Evolutionary conservation across 768 basidiomycete species (phyloP), one percentile per base, ranked within the genome.

Genomic region (Agrocybe praecox): DNA sequence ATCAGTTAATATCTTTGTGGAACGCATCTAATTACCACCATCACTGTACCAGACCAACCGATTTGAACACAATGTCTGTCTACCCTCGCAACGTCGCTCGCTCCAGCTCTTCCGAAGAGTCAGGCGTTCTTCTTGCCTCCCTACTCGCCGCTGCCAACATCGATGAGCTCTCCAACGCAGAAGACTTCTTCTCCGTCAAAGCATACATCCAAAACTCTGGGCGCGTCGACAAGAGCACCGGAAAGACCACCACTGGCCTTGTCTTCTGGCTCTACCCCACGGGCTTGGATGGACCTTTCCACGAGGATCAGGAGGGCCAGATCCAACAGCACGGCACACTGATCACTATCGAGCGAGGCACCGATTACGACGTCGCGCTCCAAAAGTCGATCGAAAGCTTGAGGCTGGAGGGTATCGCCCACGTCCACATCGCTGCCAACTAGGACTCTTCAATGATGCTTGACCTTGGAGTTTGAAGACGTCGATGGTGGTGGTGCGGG

Each of bases 261-360:
- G 32, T 54, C 42, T 54, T 54, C 34, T 54, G 53, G 53, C 43
- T 54, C 11, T 54, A 54, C 33, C 53, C 53, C 12, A 54, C 53
- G 2, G 53, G 53, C 24, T n/a, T 54, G 24, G 24, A 46, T 21
- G 53, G 53, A 10, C 53, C 53, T 4, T 54, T 29, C 22, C 53
- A 54, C n/a, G 46, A 54, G 23, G 33, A 42, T n/a, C 43, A 54
- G 21, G 46, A 54, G 53, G 53, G 53, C 5, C 33, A 44, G 9
- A 34, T 54, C 24, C 42, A 45, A 32, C 43, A 54, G 24, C 53
- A 54, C 24, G 53, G 53, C 15, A 47, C 53, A 10, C 45, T 54
- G 0, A 54, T 54, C 43, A 54, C 53, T 3, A 34, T 54, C 11
- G 53, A 42, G 26, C n/a, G 17, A 23, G 53, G 53, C 14, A 44